Evolutionary conservation across 73 alveolate genomes (phyloP).

Genomic region (Symbiodinium natans): DNA sequence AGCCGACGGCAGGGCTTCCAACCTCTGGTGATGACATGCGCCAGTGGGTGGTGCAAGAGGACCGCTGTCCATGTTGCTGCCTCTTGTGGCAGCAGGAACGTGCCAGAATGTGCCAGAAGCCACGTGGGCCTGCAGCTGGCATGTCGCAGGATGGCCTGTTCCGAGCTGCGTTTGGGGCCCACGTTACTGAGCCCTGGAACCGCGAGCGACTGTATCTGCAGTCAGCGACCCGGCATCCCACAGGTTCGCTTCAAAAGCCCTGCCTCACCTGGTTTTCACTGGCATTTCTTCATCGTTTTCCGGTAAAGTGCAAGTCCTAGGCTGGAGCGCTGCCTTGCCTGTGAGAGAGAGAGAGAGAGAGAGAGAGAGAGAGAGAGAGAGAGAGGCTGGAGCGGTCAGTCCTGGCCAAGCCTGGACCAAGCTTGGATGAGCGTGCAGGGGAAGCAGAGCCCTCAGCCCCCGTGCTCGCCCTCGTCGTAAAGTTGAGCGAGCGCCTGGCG

Average conservation of each 20-base stretch:
- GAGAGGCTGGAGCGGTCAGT: constrained; percentile 64
- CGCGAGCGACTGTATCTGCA: constrained; percentile 88
- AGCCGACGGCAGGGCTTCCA: not conserved
- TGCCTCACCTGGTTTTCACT: too few relatives aligned
- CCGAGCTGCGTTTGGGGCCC: constrained; percentile 30
- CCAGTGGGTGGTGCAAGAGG: constrained; percentile 5
- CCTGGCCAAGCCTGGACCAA: constrained; percentile 24
- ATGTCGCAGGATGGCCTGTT: constrained; percentile 72
- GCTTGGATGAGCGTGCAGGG: constrained; percentile 24
- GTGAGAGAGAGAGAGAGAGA: too few relatives aligned
- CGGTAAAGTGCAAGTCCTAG: too few relatives aligned
- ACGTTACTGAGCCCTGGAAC: constrained; percentile 81
- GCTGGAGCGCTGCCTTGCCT: too few relatives aligned
- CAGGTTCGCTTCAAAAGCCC: too few relatives aligned
- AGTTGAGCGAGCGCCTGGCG: not conserved
- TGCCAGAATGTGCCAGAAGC: not conserved
- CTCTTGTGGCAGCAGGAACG: too few relatives aligned
- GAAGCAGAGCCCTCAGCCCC: not conserved
- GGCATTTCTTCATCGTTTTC: too few relatives aligned
- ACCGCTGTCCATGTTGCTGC: not conserved
- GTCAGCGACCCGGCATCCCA: constrained; percentile 15
- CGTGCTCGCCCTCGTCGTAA: too few relatives aligned
- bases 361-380: too few relatives aligned
- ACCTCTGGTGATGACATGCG: not conserved
- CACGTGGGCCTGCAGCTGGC: too few relatives aligned